Percentiles rank a stretch among this genome's conserved stretches.
These are phyloP conservation scores for Rhodomyrtus tomentosa DNA, from an alignment of 345 rosid genomes.

Conservation along the genomic window DNA sequence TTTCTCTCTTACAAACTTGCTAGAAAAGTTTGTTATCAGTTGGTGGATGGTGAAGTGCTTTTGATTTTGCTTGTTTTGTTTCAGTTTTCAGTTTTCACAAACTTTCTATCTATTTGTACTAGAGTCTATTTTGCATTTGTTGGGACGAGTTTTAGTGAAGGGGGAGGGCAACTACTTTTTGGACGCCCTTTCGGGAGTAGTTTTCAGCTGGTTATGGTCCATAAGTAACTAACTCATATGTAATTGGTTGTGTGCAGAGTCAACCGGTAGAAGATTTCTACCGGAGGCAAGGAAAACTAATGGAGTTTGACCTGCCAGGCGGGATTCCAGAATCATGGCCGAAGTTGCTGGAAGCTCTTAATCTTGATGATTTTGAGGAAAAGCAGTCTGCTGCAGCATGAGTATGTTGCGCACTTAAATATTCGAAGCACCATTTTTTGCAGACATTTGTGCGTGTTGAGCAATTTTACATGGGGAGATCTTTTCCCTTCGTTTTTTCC, in stretches of 20 bases:
- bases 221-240: background rate
- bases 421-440: slow-evolving; percentile 36
- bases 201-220: background rate
- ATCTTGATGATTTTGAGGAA: slow-evolving; percentile 69
- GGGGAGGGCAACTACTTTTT: background rate
- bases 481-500: background rate
- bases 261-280: slow-evolving; percentile 84
- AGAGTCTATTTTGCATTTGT: background rate
- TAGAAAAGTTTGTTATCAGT: background rate
- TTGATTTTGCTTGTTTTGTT: background rate
- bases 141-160: background rate
- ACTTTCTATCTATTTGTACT: background rate
- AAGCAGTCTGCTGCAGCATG: slow-evolving; percentile 64
- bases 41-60: background rate
- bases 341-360: slow-evolving; percentile 75
- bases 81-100: background rate
- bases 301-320: slow-evolving; percentile 87
- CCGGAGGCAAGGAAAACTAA: slow-evolving; percentile 50
- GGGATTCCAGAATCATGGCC: slow-evolving; percentile 98
- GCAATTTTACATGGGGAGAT: slow-evolving; percentile 35
- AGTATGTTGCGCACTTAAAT: slow-evolving; percentile 9
- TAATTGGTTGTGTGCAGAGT: slow-evolving; percentile 40
- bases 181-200: background rate
- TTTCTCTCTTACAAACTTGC: background rate
- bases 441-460: slow-evolving; percentile 31